Evolutionary conservation across 2,329 filamentous ascomycete species (phyloP).

Genomic region (Dactylella cylindrospora): DNA sequence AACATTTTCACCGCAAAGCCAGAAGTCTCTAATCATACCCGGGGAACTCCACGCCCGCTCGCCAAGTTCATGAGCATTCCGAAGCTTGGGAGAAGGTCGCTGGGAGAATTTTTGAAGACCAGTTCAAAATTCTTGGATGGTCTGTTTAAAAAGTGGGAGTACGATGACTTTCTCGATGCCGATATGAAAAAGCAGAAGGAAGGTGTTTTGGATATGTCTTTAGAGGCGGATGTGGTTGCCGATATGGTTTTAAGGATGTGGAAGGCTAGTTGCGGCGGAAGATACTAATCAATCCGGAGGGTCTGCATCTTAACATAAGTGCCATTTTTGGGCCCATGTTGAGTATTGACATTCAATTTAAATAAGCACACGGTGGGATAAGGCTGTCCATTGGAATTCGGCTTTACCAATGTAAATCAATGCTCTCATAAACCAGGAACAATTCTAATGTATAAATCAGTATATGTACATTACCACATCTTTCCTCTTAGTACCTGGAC

Average conservation of each 20-base stretch:
- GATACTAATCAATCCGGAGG: no score
- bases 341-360: no score
- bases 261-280: neutral
- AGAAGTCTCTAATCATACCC: neutral
- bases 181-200: constrained; percentile 19
- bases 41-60: neutral
- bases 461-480: no score
- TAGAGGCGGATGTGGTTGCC: constrained; percentile 24
- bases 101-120: constrained; percentile 15
- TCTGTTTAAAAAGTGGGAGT: constrained; percentile 14
- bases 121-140: constrained; percentile 7
- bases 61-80: constrained; percentile 25
- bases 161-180: constrained; percentile 9
- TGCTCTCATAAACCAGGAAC: no score
- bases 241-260: constrained; percentile 24
- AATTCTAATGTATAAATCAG: no score
- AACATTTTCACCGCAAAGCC: constrained; percentile 26
- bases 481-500: no score
- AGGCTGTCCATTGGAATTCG: no score
- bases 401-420: no score
- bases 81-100: neutral
- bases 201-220: constrained; percentile 22
- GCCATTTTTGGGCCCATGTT: no score
- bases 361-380: no score
- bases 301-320: no score